Base-by-base conservation (phyloP, 2,329 filamentous ascomycete species). In the Shiraia bambusicola region DNA sequence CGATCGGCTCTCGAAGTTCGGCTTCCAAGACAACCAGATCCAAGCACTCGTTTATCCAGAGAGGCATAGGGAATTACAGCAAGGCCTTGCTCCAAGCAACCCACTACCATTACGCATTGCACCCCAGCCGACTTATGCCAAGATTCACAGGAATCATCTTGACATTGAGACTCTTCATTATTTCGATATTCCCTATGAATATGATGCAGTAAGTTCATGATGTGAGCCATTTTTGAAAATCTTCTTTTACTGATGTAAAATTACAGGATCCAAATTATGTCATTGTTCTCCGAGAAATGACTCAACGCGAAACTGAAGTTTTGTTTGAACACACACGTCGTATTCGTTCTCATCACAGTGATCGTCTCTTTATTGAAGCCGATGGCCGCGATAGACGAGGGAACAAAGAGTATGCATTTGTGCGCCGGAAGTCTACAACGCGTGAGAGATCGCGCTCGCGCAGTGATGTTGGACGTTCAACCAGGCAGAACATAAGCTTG, bases 271-370 rank as follows among this genome's bases (percentile, higher is more conserved):
- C 66, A 8, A 67, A 74, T 40, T 77, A 71, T 61, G 71, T 76
- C 58, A 73, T 77, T 54, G 72, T 77, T 43, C 64, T 75, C 9
- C 70, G 71, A 37, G 74, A 77, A 46, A 73, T 77, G 69, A 69
- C 71, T 49, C 67, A 69, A 34, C 62, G 65, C 40, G 73, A 76
- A 37, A 76, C 73, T 4, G 72, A 76, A 29, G 64, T 76, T 17
- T 59, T 77, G 22, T 77, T 77, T 50, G 74, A 76, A 52, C 74
- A 77, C 47, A 76, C 74, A 11, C 66, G 67, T 11, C 69, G 72
- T 16, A 63, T 76, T 14, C 70, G 73, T 36, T 55, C 57, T 7
- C 41, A 41, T 17, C 41, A 56, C 29, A 47, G 52, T 19, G 50
- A 49, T 22, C 65, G 61, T 26, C 54, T 76, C 37, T 63, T 75